Percentiles rank a stretch among this genome's conserved stretches.
Evolutionary conservation across 768 basidiomycete genomes (phyloP).

Genomic region (Psilocybe tampanensis): DNA sequence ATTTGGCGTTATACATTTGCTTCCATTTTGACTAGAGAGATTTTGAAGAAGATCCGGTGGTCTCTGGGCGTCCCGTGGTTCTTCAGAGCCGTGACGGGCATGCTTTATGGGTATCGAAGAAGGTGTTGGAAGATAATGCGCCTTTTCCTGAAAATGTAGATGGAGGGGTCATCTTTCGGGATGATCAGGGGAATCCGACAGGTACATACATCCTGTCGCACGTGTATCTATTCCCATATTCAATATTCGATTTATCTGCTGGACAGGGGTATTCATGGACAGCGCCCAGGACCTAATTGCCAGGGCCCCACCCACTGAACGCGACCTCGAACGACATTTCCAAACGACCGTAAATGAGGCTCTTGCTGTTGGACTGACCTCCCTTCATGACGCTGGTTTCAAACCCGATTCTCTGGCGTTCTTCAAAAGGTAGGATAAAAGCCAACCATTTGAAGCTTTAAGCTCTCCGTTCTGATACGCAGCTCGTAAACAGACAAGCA

Average conservation of each 20-base stretch:
- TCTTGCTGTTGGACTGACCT: conserved; percentile 70
- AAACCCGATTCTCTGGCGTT: conserved; percentile 68
- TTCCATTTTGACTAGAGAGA: conserved; percentile 54
- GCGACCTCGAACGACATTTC: conserved; percentile 62
- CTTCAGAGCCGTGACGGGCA: conserved; percentile 88
- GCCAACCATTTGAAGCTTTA: too few species aligned
- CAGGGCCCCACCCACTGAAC: conserved; percentile 62
- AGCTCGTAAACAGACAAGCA: conserved; percentile 75
- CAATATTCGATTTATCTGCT: not conserved
- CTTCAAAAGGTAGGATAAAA: conserved; percentile 65
- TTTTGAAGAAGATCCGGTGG: conserved; percentile 68
- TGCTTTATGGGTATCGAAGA: conserved; percentile 82
- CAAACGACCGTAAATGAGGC: conserved; percentile 68
- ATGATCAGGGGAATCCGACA: conserved; percentile 65
- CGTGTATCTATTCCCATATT: not conserved
- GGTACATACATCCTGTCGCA: conserved; percentile 43
- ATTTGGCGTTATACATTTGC: not conserved
- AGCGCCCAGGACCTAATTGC: conserved; percentile 80
- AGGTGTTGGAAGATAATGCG: conserved; percentile 55
- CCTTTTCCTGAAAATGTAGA: conserved; percentile 71
- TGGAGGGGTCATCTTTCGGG: conserved; percentile 79
- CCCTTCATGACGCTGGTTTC: conserved; percentile 85
- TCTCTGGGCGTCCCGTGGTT: conserved; percentile 71
- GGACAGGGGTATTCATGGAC: conserved; percentile 74
- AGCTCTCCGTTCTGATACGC: too few species aligned